Base-by-base conservation (phyloP, 768 basidiomycete species). In the Saitozyma sp. region DNA sequence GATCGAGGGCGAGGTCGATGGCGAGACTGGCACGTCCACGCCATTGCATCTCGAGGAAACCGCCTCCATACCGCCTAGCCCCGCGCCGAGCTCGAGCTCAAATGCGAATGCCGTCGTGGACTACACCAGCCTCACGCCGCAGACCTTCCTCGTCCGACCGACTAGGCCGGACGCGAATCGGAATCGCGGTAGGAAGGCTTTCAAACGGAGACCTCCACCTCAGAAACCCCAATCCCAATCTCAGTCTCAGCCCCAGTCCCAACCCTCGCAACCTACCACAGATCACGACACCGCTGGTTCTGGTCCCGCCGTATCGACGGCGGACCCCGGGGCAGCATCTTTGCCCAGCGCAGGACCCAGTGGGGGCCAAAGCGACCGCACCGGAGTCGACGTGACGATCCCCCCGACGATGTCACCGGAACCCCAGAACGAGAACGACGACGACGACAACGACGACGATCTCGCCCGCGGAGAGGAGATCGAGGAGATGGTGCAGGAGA, bases 401-500 rank as follows among this genome's bases (percentile, higher is more conserved):
- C 29, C 29, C 29, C 29, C 29, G 29, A 29, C 29, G 29, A 29
- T 29, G 29, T 29, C 29, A 29, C 29, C 2, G 29, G 29, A 29
- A 29, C 29, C n/a, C 45, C 41, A 43, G 43, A 83, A 84, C 2
- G 83, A 84, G 40, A 82, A 83, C 8, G 74, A 76, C 17, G 76
- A 74, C 1, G 61, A 63, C 42, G 64, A 69, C 42, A 63, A 69
- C 19, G 80, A 80, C 2, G 81, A 80, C 38, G 80, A 76, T 41
- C 73, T 76, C 29, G 81, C 73, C 14, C 81, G 76, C 19, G 69
- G 67, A 19, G 73, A 67, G 10, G 64, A 70, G 8, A 76, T 69
- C 42, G 83, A 85, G 37, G 85, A 86, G 51, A 80, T 83, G 0
- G 81, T 87, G 7, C 85, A 87, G 63, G 86, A 93, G 68, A 80